Conservation (phyloP, 2,329 filamentous ascomycete genomes). For the Exophiala xenobiotica region DNA sequence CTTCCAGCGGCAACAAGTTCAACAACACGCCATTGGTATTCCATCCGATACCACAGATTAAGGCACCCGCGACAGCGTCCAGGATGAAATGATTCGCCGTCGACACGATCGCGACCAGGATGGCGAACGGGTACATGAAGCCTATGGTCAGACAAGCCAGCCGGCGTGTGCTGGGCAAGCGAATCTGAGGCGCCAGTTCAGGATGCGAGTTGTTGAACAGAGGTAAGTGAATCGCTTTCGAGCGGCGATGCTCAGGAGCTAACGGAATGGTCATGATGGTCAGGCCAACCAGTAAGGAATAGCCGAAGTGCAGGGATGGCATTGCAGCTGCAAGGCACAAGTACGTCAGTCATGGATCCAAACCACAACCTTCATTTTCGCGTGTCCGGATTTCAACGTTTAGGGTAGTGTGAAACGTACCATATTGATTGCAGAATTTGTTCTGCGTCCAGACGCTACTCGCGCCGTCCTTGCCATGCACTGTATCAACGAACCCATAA, state of each 20-base stretch:
- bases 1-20: slow-evolving; percentile 65
- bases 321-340: slow-evolving; percentile 57
- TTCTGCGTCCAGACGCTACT: slow-evolving; percentile 72
- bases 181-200: slow-evolving; percentile 35
- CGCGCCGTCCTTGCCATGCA: slow-evolving; percentile 57
- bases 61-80: slow-evolving; percentile 67
- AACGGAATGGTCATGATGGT: slow-evolving; percentile 68
- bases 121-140: slow-evolving; percentile 63
- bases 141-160: slow-evolving; percentile 52
- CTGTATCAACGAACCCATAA: slow-evolving; percentile 60
- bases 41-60: slow-evolving; percentile 67
- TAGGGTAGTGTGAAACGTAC: too few species aligned
- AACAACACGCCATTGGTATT: slow-evolving; percentile 54
- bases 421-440: slow-evolving; percentile 73
- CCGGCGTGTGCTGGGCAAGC: slow-evolving; percentile 53
- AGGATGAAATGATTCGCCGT: slow-evolving; percentile 73
- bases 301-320: slow-evolving; percentile 74
- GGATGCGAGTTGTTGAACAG: slow-evolving; percentile 34
- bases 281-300: slow-evolving; percentile 69
- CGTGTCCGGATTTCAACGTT: too few species aligned
- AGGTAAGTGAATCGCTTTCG: slow-evolving; percentile 36
- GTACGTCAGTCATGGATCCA: background rate
- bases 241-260: slow-evolving; percentile 51
- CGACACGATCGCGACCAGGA: slow-evolving; percentile 66
- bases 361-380: too few species aligned